Evolutionary conservation across 169 alveolate genomes (phyloP).

Genomic region (Plasmodium falciparum): DNA sequence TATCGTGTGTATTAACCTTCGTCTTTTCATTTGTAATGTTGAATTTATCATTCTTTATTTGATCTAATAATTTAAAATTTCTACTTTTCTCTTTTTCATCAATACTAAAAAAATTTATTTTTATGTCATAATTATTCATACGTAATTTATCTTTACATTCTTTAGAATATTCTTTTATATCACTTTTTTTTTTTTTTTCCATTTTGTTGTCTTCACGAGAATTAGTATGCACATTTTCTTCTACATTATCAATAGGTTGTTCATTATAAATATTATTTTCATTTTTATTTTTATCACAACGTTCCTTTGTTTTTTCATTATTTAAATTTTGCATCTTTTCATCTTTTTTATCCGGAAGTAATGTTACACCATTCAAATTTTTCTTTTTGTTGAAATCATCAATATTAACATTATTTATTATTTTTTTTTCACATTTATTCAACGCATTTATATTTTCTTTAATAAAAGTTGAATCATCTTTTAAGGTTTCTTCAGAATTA

Average conservation of each 20-base stretch:
- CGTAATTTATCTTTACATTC: conserved; percentile 18
- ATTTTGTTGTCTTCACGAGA: conserved; percentile 3
- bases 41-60: conserved; percentile 26
- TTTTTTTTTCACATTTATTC: conserved; percentile 21
- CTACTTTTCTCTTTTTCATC: conserved; percentile 46
- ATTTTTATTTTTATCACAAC: not conserved
- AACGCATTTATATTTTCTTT: conserved; percentile 5
- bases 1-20: conserved; percentile 5
- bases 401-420: conserved; percentile 46
- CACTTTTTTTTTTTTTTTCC: conserved; percentile 7
- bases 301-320: conserved; percentile 10
- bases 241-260: not conserved
- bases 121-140: conserved; percentile 24
- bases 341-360: conserved; percentile 3
- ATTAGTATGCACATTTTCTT: conserved; percentile 3
- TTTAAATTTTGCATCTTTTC: conserved; percentile 4
- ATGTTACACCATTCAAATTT: conserved; percentile 4
- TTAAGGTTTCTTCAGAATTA: conserved; percentile 14
- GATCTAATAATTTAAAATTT: conserved; percentile 61
- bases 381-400: conserved; percentile 37
- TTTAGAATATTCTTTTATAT: conserved; percentile 7
- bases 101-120: conserved; percentile 34
- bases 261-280: conserved; percentile 14
- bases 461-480: conserved; percentile 8
- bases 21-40: conserved; percentile 5